Evolutionary conservation across 441 rosid species (phyloP), one percentile per base, ranked within the genome.

Genomic region (Flueggea neowawraea): DNA sequence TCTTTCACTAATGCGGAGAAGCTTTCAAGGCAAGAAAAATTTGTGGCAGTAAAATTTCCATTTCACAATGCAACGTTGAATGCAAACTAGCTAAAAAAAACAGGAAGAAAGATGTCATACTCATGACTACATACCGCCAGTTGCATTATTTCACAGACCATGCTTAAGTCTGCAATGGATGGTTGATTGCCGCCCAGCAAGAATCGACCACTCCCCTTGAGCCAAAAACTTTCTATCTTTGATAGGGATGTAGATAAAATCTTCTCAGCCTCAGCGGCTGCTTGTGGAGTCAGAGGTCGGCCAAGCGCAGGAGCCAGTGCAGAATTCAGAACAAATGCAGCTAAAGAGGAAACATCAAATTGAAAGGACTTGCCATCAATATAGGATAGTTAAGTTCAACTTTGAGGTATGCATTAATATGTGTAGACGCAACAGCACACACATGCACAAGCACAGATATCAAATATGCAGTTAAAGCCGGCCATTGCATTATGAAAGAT

Each of bases 91-190:
- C 12, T n/a, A n/a, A n/a, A n/a, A n/a, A 9, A 47, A 9, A 3
- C 3, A 47, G 14, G 50, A 12, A 10, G 3, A 4, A 6, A 43
- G 45, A 15, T 22, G 4, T 32, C 15, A 61, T 41, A 58, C 28
- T 22, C 28, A 22, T 22, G 28, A 10, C 41, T 44, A 68, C 54
- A 51, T 80, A 93, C 98, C 96, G 90, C 91, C 63, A 93, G 82
- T 73, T 90, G 98, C 93, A 73, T 87, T 72, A 90, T 73, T 69
- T 94, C 95, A 66, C 97, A 94, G 12, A 84, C 90, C 33, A 94
- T 86, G 84, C 90, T 88, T 54, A 93, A 84, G 82, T 94, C 97
- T 52, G 96, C 96, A 70, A 94, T 81, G 41, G 95, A 81, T 50
- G 93, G 95, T 65, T 83, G 95, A 78, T 82, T 85, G 69, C 86